Evolutionary conservation across 345 rosid species (phyloP), one percentile per base, ranked within the genome.

Genomic region (Lumnitzera racemosa): DNA sequence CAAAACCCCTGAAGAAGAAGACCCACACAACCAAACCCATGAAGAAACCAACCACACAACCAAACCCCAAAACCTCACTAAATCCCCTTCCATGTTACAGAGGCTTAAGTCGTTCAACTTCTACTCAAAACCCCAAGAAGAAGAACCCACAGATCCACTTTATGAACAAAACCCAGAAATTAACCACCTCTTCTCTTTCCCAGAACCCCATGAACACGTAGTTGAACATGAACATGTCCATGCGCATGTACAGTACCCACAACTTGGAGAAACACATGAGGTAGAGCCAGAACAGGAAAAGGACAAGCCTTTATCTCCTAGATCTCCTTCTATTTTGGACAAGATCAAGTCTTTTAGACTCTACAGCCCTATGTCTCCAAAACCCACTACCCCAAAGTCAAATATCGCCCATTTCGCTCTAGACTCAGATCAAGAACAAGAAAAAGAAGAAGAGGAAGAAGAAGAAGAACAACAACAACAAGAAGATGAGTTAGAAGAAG

Each of bases 261-360:
- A 36, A 36, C 43, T 36, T 5, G 43, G 43, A 36, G 43, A 36
- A 36, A 36, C 61, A 27, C 71, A 50, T 5, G 63, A 57, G 10
- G 51, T 63, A 13, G 43, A 63, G 55, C 16, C 43, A 47, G 36
- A 15, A 7, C 48, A 50, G 15, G 46, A 67, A 8, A 69, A 59
- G 5, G 69, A 14, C 0, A 74, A 58, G 17, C 67, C 76, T 48
- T 59, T 51, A 25, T 62, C 76, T 2, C 58, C 76, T 29, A 70
- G 95, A 82, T 89, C 95, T 71, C 83, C 90, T 57, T 80, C 98
- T 20, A 60, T 89, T 58, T 60, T 89, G 52, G 80, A 87, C 2
- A 55, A 78, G 56, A 72, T 92, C 56, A 89, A 74, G 71, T 89
- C 96, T 68, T 67, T 84, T 36, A 82, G 81, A 53, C 81, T 85